Evolutionary conservation across 352 stramenopile species (phyloP), one percentile per base, ranked within the genome.

Genomic region (Phytophthora agathidicida): DNA sequence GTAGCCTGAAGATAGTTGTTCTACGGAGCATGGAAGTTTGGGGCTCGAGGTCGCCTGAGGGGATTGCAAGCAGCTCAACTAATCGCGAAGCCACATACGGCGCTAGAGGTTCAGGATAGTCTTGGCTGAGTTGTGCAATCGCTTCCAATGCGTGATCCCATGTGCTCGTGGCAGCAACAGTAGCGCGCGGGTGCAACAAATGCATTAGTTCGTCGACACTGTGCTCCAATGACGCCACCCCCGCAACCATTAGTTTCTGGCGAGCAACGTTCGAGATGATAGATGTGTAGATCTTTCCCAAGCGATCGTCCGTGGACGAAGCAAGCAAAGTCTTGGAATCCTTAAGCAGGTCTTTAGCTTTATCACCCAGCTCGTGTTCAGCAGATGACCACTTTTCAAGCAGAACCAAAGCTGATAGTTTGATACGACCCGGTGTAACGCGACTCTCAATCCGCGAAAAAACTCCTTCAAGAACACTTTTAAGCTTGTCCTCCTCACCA

Each of bases 131-230:
- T 30, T 54, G 39, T 37, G 53, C 44, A 37, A 70, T 47, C 1
- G 53, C 58, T 10, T 55, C 11, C 19, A 73, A 50, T 5, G 56
- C 56, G 10, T 66, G 16, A 41, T 43, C 46, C 66, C 66, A 72
- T 17, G 61, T 69, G 5, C 11, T 48, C 5, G 54, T 44, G 5
- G 41, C n/a, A 60, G 50, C 47, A 33, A 57, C 28, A n/a, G 36
- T n/a, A 45, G 61, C 55, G 2, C 56, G 53, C n/a, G 68, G 65
- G 43, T 81, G 72, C 20, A 81, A 37, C 24, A 77, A 48, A 11
- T 19, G 22, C 3, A 81, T 22, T 23, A 81, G 22, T 4, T 68
- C 58, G 13, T 77, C 55, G 17, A 71, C 11, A 27, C 26, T 22
- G 22, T 44, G 23, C 43, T 62, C 31, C 10, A 35, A 11, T 11